Percentiles rank a stretch among this genome's conserved stretches.
phyloP scores from a whole-genome alignment of 108 stramenopile genomes.

The Cyclotella baltica region DNA sequence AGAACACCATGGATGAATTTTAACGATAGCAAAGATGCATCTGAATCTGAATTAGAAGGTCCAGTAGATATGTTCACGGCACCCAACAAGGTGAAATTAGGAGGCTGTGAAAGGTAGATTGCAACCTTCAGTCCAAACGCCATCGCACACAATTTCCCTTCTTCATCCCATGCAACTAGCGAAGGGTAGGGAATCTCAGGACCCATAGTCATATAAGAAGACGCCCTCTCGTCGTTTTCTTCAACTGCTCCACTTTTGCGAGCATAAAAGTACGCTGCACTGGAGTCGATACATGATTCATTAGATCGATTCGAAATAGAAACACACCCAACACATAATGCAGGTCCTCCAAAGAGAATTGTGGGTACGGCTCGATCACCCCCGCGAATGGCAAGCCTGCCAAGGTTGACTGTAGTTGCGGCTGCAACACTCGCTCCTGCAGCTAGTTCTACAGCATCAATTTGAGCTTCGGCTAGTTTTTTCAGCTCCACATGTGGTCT shows the following conservation, averaged over 20 bases:
- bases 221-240: slow-evolving; percentile 59
- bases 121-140: slow-evolving; percentile 69
- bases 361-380: slow-evolving; percentile 74
- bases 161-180: slow-evolving; percentile 83
- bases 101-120: slow-evolving; percentile 69
- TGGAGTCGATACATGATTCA: slow-evolving; percentile 46
- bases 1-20: slow-evolving; percentile 83
- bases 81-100: slow-evolving; percentile 77
- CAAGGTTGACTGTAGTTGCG: slow-evolving; percentile 64
- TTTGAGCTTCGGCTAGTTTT: slow-evolving; percentile 57
- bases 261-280: slow-evolving; percentile 79
- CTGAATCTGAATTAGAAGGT: slow-evolving; percentile 28
- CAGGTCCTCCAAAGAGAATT: slow-evolving; percentile 82
- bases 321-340: slow-evolving; percentile 69
- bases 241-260: slow-evolving; percentile 51
- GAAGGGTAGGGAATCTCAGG: slow-evolving; percentile 83
- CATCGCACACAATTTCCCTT: slow-evolving; percentile 76
- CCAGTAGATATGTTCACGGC: slow-evolving; percentile 47
- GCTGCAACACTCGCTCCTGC: slow-evolving; percentile 57
- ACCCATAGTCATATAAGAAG: slow-evolving; percentile 67
- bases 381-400: slow-evolving; percentile 69
- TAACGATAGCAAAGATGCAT: slow-evolving; percentile 60
- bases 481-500: slow-evolving; percentile 67
- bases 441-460: slow-evolving; percentile 62
- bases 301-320: slow-evolving; percentile 45